Evolutionary conservation across 371 early-diverging fungal genomes (phyloP).

Genomic region (Chytridium lagenaria): DNA sequence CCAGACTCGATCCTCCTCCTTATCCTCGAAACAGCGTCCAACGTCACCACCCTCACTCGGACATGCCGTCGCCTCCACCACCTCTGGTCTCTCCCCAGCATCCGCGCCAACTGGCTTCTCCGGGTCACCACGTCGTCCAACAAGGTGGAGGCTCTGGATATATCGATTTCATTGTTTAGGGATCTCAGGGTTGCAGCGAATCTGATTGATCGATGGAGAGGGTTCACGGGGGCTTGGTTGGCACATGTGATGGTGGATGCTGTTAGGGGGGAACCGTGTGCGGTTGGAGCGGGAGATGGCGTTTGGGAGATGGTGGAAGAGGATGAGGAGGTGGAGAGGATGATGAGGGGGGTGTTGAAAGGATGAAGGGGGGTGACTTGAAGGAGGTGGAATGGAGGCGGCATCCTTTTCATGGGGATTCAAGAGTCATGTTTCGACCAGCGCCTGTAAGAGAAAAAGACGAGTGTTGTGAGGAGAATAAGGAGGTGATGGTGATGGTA

Average conservation of each 20-base stretch:
- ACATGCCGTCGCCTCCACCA: conserved; percentile 2
- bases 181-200: conserved; percentile 10
- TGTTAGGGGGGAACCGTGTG: not conserved
- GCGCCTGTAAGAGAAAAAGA: no score
- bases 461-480: no score
- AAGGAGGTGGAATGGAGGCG: not conserved
- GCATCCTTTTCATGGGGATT: conserved; percentile 2
- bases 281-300: not conserved
- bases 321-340: not conserved
- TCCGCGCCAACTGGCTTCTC: conserved; percentile 15
- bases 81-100: conserved; percentile 8
- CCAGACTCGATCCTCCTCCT: not conserved
- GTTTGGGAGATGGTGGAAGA: not conserved
- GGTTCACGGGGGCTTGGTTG: conserved; percentile 1
- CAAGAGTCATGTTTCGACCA: not conserved
- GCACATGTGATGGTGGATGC: conserved; percentile 4
- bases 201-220: not conserved
- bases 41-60: conserved; percentile 6
- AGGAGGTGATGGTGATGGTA: no score
- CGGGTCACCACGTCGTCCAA: not conserved
- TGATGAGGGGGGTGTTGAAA: not conserved
- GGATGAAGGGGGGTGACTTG: not conserved
- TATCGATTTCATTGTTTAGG: not conserved
- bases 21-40: not conserved
- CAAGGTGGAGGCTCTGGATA: conserved; percentile 6